These are phyloP conservation scores for Obelidium mucronatum DNA, from an alignment of 192 early-diverging fungal genomes.

Conservation along the genomic window DNA sequence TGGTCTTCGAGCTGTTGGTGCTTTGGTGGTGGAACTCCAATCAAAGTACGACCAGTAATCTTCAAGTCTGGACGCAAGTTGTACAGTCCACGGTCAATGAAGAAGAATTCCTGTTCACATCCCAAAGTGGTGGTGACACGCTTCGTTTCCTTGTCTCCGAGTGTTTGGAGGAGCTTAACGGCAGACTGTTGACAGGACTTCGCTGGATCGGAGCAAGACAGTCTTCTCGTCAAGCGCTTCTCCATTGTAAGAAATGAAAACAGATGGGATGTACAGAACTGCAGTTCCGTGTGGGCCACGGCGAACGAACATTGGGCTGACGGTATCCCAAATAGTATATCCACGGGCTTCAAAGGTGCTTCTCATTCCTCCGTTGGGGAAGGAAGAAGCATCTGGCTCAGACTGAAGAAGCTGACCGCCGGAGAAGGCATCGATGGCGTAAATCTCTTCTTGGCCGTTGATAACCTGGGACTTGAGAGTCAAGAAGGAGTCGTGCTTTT, in stretches of 20 bases:
- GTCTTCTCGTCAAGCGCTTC: slow-evolving; percentile 99
- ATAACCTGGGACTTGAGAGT: slow-evolving; percentile 82
- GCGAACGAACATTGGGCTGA: slow-evolving; percentile 95
- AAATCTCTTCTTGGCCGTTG: slow-evolving; percentile 85
- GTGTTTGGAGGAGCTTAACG: slow-evolving; percentile 79
- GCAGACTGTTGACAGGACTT: slow-evolving; percentile 83
- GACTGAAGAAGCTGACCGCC: slow-evolving; percentile 96
- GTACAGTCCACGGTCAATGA: slow-evolving; percentile 95
- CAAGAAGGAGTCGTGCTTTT: slow-evolving; percentile 99
- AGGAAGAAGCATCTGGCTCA: slow-evolving; percentile 99
- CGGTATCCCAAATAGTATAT: slow-evolving; percentile 99
- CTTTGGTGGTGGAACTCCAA: slow-evolving; percentile 92
- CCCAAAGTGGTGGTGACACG: slow-evolving; percentile 92
- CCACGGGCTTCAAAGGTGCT: slow-evolving; percentile 98
- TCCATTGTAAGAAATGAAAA: slow-evolving; percentile 99
- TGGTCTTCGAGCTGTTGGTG: slow-evolving; percentile 99
- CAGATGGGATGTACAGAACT: slow-evolving; percentile 95
- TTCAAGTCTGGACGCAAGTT: slow-evolving; percentile 94
- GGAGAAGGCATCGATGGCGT: slow-evolving; percentile 93
- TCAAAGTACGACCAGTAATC: slow-evolving; percentile 91
- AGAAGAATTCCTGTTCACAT: slow-evolving; percentile 98
- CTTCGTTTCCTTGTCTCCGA: slow-evolving; percentile 78
- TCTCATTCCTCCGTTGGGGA: slow-evolving; percentile 98
- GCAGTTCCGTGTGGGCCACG: slow-evolving; percentile 88
- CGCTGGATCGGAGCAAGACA: slow-evolving; percentile 89